Conservation (phyloP, 148 eudicot genomes). For the Arbutus unedo region DNA sequence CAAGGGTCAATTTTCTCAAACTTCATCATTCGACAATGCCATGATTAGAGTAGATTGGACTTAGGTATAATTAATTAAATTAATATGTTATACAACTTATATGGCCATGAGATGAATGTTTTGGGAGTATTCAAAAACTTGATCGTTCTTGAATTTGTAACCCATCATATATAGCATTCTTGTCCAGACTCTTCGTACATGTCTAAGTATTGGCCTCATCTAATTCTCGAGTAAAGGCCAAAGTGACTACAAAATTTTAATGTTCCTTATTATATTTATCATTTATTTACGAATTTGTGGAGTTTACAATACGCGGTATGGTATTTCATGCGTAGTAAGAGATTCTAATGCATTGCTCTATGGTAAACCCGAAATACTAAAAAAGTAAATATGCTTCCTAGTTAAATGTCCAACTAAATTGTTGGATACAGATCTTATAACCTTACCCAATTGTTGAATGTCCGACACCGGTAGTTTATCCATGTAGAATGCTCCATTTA, state of each 20-base stretch:
- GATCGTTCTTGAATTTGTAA: background rate
- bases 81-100: background rate
- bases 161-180: background rate
- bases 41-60: background rate
- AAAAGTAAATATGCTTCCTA: background rate
- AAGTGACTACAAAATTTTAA: background rate
- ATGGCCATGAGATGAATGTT: background rate
- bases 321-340: background rate
- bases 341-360: background rate
- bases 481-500: background rate
- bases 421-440: background rate
- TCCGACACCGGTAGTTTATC: background rate
- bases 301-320: background rate
- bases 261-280: background rate
- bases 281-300: background rate
- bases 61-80: background rate
- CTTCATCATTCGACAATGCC: background rate
- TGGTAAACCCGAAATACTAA: background rate
- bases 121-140: background rate
- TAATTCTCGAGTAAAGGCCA: background rate
- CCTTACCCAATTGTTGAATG: background rate
- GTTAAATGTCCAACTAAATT: background rate
- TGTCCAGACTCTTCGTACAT: background rate
- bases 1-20: background rate
- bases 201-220: background rate